Evolutionary conservation across 106 monocot species (phyloP).

Genomic region (Alisma plantagoaquatica): DNA sequence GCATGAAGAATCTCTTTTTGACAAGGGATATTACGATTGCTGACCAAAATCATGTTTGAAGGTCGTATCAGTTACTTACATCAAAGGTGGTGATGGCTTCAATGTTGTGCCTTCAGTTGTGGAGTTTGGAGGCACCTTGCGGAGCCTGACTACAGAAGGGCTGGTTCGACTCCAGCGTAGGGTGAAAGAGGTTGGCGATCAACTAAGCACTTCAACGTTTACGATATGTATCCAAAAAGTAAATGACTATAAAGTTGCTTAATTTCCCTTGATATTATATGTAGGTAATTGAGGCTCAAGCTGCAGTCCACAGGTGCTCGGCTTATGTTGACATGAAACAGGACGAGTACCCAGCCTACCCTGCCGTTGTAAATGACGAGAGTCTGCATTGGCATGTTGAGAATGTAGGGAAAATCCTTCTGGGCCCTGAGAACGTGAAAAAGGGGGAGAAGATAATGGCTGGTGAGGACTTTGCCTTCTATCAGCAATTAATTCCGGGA

Average conservation of each 20-base stretch:
- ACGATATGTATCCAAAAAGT: no score
- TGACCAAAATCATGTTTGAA: conserved; percentile 1
- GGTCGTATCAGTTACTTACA: conserved; percentile 14
- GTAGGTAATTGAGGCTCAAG: conserved; percentile 65
- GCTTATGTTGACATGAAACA: conserved; percentile 41
- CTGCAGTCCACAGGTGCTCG: conserved; percentile 53
- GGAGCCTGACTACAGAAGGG: conserved; percentile 14
- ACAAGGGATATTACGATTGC: no score
- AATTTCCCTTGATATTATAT: no score
- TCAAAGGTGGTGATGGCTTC: conserved; percentile 8
- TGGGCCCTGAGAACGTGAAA: conserved; percentile 53
- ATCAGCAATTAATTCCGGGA: conserved; percentile 75
- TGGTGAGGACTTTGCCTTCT: conserved; percentile 89
- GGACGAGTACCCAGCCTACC: conserved; percentile 43
- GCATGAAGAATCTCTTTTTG: no score
- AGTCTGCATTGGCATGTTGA: conserved; percentile 45
- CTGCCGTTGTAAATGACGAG: conserved; percentile 64
- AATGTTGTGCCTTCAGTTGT: conserved; percentile 6
- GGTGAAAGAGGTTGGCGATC: conserved; percentile 7
- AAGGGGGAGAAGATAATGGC: conserved; percentile 67
- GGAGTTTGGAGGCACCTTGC: conserved; percentile 16
- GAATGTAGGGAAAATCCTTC: conserved; percentile 36
- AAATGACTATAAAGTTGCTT: no score
- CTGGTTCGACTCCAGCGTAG: conserved; percentile 2
- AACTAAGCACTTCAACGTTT: no score